These are phyloP conservation scores for Pseudomassariella vexata DNA, from an alignment of 2,329 filamentous ascomycete species.

Conservation along the genomic window DNA sequence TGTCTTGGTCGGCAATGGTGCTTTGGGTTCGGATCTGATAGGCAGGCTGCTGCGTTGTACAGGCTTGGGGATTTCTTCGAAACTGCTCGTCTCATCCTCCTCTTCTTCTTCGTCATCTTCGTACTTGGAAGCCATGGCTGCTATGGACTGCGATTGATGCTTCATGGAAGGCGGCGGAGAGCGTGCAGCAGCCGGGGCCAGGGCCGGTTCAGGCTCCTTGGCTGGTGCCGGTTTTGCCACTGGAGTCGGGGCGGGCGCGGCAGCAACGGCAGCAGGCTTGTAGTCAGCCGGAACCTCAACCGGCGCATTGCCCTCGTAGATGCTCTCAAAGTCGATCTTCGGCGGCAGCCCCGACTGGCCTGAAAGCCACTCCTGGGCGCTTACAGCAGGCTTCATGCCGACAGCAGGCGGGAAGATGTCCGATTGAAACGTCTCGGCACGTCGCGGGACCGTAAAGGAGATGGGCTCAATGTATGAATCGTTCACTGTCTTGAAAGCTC, in stretches of 20 bases:
- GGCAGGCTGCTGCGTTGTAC: constrained; percentile 49
- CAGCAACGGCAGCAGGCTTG: constrained; percentile 46
- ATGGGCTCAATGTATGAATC: constrained; percentile 93
- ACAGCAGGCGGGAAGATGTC: constrained; percentile 90
- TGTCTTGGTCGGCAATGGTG: constrained; percentile 23
- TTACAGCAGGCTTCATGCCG: constrained; percentile 75
- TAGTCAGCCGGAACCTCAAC: constrained; percentile 70
- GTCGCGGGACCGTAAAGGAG: constrained; percentile 91
- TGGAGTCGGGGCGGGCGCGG: constrained; percentile 36
- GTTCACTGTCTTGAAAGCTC: constrained; percentile 95
- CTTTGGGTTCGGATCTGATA: constrained; percentile 19
- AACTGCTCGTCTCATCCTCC: constrained; percentile 68
- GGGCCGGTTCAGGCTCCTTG: constrained; percentile 45
- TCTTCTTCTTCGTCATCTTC: constrained; percentile 64
- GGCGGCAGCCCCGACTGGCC: constrained; percentile 80
- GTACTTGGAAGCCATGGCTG: constrained; percentile 79
- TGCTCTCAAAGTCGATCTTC: constrained; percentile 88
- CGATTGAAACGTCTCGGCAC: constrained; percentile 91
- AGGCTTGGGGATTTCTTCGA: constrained; percentile 79
- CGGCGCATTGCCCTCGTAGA: constrained; percentile 80
- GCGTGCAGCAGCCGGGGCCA: constrained; percentile 41
- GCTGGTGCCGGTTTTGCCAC: constrained; percentile 43
- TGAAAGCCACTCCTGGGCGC: constrained; percentile 74
- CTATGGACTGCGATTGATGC: constrained; percentile 83
- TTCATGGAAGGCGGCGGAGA: constrained; percentile 63